Conservation (phyloP, 2,329 filamentous ascomycete genomes). For the Claviceps citrina region DNA sequence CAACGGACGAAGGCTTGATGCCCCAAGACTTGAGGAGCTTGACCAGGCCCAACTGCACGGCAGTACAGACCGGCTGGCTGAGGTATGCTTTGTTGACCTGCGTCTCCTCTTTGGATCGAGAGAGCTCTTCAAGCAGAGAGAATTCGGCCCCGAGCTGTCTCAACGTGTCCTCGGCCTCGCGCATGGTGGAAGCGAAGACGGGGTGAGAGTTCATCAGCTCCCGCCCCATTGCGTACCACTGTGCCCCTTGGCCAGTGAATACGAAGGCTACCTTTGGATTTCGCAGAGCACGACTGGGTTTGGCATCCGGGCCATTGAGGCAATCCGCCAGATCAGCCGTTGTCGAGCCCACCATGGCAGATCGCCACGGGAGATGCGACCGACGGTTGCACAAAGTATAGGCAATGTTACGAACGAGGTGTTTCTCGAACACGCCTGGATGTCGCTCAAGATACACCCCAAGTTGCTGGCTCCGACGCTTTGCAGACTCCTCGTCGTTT, state of each 20-base stretch:
- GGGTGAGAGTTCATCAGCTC: conserved; percentile 21
- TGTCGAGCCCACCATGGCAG: conserved; percentile 27
- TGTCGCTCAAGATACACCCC: conserved; percentile 26
- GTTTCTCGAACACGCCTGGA: conserved; percentile 26
- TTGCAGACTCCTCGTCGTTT: conserved; percentile 21
- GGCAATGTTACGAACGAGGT: conserved; percentile 29
- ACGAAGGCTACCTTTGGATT: conserved; percentile 17
- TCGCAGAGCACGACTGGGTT: conserved; percentile 7
- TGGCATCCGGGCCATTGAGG: conserved; percentile 20
- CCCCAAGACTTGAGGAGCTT: conserved; percentile 28
- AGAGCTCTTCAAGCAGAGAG: conserved; percentile 23
- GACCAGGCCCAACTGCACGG: conserved; percentile 32
- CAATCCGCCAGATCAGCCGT: conserved; percentile 29
- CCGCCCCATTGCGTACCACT: conserved; percentile 23
- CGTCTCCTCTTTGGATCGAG: conserved; percentile 18
- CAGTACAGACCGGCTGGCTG: conserved; percentile 29
- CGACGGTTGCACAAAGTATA: conserved; percentile 32
- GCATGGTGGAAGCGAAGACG: conserved; percentile 20
- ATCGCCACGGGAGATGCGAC: conserved; percentile 27
- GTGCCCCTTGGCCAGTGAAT: conserved; percentile 26
- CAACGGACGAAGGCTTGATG: conserved; percentile 23
- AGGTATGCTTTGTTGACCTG: conserved; percentile 24
- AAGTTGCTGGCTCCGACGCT: conserved; percentile 16
- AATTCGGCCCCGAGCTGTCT: conserved; percentile 20
- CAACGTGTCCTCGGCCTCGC: conserved; percentile 19